Percentiles rank a stretch among this genome's conserved stretches.
These are phyloP conservation scores for Leptographium flavum DNA, from an alignment of 2,329 filamentous ascomycete species.

Conservation along the genomic window DNA sequence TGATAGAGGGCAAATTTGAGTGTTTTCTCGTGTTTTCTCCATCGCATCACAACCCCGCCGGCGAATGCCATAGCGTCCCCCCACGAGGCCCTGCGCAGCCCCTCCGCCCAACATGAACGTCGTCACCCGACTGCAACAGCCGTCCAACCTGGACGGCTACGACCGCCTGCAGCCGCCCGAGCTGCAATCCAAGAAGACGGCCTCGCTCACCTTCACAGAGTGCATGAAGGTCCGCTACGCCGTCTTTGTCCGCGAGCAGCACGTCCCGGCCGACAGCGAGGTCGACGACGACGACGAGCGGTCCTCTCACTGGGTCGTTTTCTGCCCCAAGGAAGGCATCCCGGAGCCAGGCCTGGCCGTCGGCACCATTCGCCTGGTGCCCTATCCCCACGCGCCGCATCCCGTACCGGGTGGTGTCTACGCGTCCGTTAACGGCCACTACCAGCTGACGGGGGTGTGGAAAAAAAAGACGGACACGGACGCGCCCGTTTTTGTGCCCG, in stretches of 20 bases:
- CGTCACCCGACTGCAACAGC: neutral
- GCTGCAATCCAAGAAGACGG: constrained; percentile 25
- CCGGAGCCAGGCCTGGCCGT: constrained; percentile 38
- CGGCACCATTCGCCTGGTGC: constrained; percentile 67
- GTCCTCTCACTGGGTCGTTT: constrained; percentile 80
- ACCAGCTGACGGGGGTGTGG: neutral
- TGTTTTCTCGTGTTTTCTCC: too few species aligned
- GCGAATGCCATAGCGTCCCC: neutral
- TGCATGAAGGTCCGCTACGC: constrained; percentile 47
- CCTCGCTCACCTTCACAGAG: constrained; percentile 45
- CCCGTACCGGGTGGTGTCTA: constrained; percentile 36
- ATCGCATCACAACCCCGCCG: neutral
- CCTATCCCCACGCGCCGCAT: constrained; percentile 61
- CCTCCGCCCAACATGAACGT: neutral
- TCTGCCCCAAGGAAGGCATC: constrained; percentile 36
- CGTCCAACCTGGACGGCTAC: constrained; percentile 17
- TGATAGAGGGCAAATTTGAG: too few species aligned
- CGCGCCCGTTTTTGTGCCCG: constrained; percentile 13
- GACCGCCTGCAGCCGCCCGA: constrained; percentile 23
- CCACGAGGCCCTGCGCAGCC: too few species aligned
- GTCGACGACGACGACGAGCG: constrained; percentile 67
- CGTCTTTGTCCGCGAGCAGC: constrained; percentile 49
- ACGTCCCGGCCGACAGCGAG: constrained; percentile 50
- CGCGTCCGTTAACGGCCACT: constrained; percentile 22
- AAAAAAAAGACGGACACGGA: constrained; percentile 6